These are phyloP conservation scores for Coffea canephora DNA, from an alignment of 257 asterid genomes.

Conservation along the genomic window DNA sequence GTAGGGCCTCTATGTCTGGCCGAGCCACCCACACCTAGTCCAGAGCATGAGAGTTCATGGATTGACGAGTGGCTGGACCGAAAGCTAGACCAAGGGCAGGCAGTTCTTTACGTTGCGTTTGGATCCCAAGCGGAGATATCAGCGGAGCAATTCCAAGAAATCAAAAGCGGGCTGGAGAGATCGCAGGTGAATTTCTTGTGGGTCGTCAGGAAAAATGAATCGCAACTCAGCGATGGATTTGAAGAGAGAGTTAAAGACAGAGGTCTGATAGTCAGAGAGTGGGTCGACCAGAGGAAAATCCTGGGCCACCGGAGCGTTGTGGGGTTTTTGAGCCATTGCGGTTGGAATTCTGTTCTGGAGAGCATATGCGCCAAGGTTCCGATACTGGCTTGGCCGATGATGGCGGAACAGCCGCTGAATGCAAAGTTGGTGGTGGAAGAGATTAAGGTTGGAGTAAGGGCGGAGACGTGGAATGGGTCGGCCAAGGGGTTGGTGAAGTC, in stretches of 20 bases:
- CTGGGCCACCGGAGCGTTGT: slow-evolving; percentile 42
- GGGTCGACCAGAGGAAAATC: slow-evolving; percentile 70
- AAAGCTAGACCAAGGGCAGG: slow-evolving; percentile 22
- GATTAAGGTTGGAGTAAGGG: slow-evolving; percentile 47
- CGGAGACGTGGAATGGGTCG: slow-evolving; percentile 35
- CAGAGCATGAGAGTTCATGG: slow-evolving; percentile 23
- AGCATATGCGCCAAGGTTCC: slow-evolving; percentile 72
- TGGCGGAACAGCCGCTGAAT: slow-evolving; percentile 70
- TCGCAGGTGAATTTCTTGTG: slow-evolving; percentile 52
- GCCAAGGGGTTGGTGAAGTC: slow-evolving; percentile 53
- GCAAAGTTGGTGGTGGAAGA: slow-evolving; percentile 68
- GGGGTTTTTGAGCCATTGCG: slow-evolving; percentile 74
- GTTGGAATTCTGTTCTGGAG: slow-evolving; percentile 72
- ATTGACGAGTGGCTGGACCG: slow-evolving; percentile 58
- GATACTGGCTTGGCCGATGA: slow-evolving; percentile 77
- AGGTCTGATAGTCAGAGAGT: slow-evolving; percentile 55
- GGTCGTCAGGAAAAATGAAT: slow-evolving; percentile 41
- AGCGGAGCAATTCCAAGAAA: slow-evolving; percentile 42
- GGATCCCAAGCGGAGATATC: slow-evolving; percentile 73
- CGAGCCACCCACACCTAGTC: neutral
- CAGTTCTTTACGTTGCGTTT: slow-evolving; percentile 63
- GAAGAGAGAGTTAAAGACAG: slow-evolving; percentile 37
- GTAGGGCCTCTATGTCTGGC: slow-evolving; percentile 65
- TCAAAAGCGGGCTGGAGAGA: slow-evolving; percentile 45
- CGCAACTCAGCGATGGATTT: slow-evolving; percentile 16